Conservation (phyloP, 306 rosid genomes). For the Lupinus albus region DNA sequence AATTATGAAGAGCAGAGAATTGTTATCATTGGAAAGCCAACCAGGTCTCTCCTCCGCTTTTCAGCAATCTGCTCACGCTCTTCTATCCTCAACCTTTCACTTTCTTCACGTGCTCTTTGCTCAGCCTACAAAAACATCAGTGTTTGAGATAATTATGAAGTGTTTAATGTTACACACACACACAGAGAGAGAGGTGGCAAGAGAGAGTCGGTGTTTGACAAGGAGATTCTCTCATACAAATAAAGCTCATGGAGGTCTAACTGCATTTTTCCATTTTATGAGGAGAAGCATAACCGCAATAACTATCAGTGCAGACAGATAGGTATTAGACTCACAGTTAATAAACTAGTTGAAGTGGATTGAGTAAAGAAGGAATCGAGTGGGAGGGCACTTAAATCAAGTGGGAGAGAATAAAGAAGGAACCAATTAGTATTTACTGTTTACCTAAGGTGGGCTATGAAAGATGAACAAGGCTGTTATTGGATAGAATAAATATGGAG, state of each 20-base stretch:
- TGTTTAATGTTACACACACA: background rate
- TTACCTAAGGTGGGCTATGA: no score
- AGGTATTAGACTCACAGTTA: no score
- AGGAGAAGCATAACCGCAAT: background rate
- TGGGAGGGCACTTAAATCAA: no score
- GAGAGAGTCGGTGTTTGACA: background rate
- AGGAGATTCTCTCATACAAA: background rate
- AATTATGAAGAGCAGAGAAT: slow-evolving; percentile 19
- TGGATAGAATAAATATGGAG: no score
- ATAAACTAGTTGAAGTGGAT: no score
- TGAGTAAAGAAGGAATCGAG: no score
- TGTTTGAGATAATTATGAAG: slow-evolving; percentile 28
- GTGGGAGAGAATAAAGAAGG: no score
- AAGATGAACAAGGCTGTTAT: no score
- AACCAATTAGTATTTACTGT: no score
- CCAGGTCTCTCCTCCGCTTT: slow-evolving; percentile 93
- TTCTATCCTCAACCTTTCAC: slow-evolving; percentile 86
- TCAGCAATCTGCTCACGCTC: slow-evolving; percentile 91
- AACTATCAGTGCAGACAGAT: background rate
- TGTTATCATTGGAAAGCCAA: slow-evolving; percentile 40
- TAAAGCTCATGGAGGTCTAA: background rate
- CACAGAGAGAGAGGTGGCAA: slow-evolving; percentile 8
- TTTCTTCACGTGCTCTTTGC: slow-evolving; percentile 97
- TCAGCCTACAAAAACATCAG: slow-evolving; percentile 67
- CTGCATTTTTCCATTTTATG: background rate